Percentiles rank a stretch among this genome's conserved stretches.
These are phyloP conservation scores for Emergomyces pasteurianus DNA, from an alignment of 2,329 filamentous ascomycete genomes.

Conservation along the genomic window DNA sequence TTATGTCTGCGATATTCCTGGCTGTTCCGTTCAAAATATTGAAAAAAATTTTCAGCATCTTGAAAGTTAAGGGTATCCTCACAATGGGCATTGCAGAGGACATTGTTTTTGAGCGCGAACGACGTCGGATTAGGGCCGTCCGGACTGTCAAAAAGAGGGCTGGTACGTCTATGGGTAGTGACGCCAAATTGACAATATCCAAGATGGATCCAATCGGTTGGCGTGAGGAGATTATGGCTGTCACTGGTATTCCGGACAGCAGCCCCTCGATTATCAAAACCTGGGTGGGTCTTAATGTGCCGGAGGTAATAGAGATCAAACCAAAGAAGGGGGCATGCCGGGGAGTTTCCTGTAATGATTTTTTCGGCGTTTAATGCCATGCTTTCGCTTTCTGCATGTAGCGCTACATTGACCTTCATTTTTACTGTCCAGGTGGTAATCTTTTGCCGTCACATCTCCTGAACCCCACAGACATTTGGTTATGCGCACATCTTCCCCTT, in stretches of 20 bases:
- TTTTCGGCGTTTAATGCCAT: background rate
- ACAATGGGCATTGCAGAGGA: slow-evolving; percentile 10
- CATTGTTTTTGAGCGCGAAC: slow-evolving; percentile 20
- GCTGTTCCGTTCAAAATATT: slow-evolving; percentile 18
- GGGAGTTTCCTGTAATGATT: background rate
- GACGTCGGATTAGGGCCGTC: slow-evolving; percentile 17
- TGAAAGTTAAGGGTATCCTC: slow-evolving; percentile 12
- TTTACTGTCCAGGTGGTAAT: background rate
- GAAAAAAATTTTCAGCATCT: slow-evolving; percentile 10
- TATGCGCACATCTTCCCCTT: no score
- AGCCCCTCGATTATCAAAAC: background rate
- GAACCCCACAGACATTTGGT: no score
- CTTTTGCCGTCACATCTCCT: background rate
- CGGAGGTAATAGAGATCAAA: background rate
- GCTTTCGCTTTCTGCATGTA: background rate
- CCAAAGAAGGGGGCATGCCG: background rate
- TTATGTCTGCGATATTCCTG: slow-evolving; percentile 19
- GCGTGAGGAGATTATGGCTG: background rate
- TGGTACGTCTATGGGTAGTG: background rate
- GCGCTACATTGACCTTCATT: background rate
- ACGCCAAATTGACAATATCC: background rate
- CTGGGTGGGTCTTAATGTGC: background rate
- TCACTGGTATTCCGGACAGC: background rate
- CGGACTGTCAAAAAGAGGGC: background rate
- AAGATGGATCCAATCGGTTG: slow-evolving; percentile 3